phyloP scores from a whole-genome alignment of 495 filamentous ascomycete species.

The Hypoxylon cercidicola region DNA sequence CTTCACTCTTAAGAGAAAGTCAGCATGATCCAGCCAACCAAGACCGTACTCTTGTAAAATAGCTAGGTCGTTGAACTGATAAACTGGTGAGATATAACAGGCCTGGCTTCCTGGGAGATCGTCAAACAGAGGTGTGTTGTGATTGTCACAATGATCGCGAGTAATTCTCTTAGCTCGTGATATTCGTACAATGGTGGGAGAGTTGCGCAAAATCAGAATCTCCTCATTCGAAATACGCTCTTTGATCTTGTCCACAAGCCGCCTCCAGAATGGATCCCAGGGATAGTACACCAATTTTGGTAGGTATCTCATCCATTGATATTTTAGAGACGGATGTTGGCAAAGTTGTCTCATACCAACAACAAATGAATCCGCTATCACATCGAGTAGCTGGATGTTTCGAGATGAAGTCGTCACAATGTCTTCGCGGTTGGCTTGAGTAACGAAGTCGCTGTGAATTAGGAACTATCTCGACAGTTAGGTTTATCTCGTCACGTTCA shows the following conservation, averaged over 20 bases:
- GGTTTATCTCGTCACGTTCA: neutral
- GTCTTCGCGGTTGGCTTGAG: conserved; percentile 55
- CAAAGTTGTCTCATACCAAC: conserved; percentile 42
- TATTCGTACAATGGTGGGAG: neutral
- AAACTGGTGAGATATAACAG: conserved; percentile 25
- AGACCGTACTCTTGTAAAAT: conserved; percentile 25
- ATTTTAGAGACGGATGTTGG: conserved; percentile 35
- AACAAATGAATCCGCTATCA: conserved; percentile 45
- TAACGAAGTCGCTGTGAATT: conserved; percentile 61
- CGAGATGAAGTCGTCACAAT: conserved; percentile 42
- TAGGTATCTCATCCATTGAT: conserved; percentile 49
- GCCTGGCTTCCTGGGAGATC: conserved; percentile 21
- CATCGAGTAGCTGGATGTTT: conserved; percentile 38
- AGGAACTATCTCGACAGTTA: conserved; percentile 49
- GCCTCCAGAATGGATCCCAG: conserved; percentile 29
- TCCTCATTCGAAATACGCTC: conserved; percentile 2
- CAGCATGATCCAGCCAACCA: neutral
- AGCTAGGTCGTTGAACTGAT: neutral
- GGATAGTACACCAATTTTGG: conserved; percentile 26
- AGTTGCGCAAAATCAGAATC: neutral
- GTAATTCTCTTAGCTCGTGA: neutral
- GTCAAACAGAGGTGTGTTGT: conserved; percentile 32
- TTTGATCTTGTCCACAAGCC: conserved; percentile 33
- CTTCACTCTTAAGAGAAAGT: conserved; percentile 1
- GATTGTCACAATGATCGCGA: conserved; percentile 4